phyloP scores from a whole-genome alignment of 495 filamentous ascomycete species.

The Echria macrotheca region DNA sequence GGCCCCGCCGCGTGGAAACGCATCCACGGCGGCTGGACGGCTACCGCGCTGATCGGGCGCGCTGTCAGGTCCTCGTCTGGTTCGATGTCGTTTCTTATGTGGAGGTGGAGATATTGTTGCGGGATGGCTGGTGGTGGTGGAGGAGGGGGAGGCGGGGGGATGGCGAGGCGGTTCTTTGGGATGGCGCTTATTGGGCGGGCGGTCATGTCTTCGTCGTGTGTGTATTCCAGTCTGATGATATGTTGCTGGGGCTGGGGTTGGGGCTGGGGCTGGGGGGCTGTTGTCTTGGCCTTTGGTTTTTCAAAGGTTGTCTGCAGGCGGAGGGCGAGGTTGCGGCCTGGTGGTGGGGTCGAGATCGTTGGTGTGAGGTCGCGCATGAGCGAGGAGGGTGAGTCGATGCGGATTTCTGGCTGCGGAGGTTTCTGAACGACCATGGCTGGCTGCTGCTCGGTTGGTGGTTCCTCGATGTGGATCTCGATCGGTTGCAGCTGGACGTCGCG shows the following conservation, averaged over 20 bases:
- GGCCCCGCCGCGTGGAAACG: neutral
- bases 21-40: neutral
- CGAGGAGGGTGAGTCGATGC: too few species aligned
- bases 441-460: too few species aligned
- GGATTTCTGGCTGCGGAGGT: too few species aligned
- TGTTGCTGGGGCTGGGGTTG: neutral
- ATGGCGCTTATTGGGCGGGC: too few species aligned
- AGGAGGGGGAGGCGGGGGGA: too few species aligned
- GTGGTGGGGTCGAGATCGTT: slow-evolving; percentile 15
- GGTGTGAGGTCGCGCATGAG: slow-evolving; percentile 14
- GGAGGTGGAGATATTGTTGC: neutral
- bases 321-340: slow-evolving; percentile 22
- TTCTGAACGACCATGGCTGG: too few species aligned
- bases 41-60: slow-evolving; percentile 24
- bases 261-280: neutral
- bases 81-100: slow-evolving; percentile 13
- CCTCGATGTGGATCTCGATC: slow-evolving; percentile 10
- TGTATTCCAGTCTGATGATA: neutral
- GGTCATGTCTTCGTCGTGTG: neutral
- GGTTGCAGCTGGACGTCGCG: slow-evolving; percentile 17
- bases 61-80: slow-evolving; percentile 36
- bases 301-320: slow-evolving; percentile 39
- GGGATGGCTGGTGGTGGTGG: too few species aligned
- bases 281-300: neutral
- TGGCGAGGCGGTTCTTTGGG: too few species aligned